Evolutionary conservation across 371 early-diverging fungal genomes (phyloP), one percentile per base, ranked within the genome.

Genomic region (Rhizopus delemar): DNA sequence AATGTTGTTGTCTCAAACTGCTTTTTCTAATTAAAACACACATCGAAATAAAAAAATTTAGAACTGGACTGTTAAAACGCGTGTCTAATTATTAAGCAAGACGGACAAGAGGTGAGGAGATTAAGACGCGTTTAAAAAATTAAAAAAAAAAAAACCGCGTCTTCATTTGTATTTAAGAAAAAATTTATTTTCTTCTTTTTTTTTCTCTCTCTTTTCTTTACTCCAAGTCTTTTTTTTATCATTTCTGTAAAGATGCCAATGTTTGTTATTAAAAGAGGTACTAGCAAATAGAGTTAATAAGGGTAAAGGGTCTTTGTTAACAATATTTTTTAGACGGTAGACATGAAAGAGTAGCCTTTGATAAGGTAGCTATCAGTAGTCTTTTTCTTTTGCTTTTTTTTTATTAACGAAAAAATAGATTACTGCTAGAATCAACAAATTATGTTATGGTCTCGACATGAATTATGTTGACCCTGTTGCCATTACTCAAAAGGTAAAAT

Each of bases 381-480:
- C 32, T 15, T 48, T 32, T 36, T 22, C 13, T 35, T 32, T 36
- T 16, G 32, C 35, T 34, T 13, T 53, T 11, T 22, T 35, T 35
- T n/a, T 31, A 22, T 34, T 12, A 22, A 22, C 22, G 2, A 22
- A 22, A 22, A 22, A 22, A 5, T 63, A 97, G 88, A 96, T 97
- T 71, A 94, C 93, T 5, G 84, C 90, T 16, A 77, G 95, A 59
- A 90, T 94, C 65, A 85, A 80, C 75, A 93, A 92, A 75, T 84
- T 94, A 12, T 92, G 92, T 74, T 90, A 93, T 71, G 91, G 92
- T 5, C 80, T 94, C 59, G 90, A 94, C 78, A 82, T 82, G 65
- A 88, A 89, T 73, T 92, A 81, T 70, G 89, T 94, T 29, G 94
- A 94, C 68, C 89, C 94, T n/a, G 90, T 86, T 11, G 80, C 86